Conservation (phyloP, 2,329 filamentous ascomycete species). For the Botrytis byssoidea region DNA sequence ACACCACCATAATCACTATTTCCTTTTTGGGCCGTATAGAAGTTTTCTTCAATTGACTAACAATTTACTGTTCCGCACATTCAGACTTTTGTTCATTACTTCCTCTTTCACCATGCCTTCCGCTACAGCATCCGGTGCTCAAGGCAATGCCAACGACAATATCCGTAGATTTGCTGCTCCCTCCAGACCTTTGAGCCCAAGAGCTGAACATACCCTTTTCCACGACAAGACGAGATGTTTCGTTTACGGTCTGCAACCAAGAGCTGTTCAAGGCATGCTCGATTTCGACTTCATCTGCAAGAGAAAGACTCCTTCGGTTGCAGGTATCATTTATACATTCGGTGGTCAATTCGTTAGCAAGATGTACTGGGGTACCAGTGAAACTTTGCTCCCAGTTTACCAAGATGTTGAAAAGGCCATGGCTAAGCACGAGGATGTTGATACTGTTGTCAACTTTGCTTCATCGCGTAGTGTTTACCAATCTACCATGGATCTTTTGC, state of each 20-base stretch:
- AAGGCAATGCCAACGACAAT: constrained; percentile 87
- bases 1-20: neutral
- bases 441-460: constrained; percentile 98
- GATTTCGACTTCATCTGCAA: constrained; percentile 99
- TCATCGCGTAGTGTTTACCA: constrained; percentile 98
- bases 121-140: constrained; percentile 37
- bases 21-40: constrained; percentile 6
- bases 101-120: constrained; percentile 21
- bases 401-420: constrained; percentile 90
- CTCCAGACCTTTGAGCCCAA: constrained; percentile 87
- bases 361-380: constrained; percentile 99
- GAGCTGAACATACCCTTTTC: constrained; percentile 87
- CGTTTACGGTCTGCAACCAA: constrained; percentile 97
- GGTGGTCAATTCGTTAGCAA: constrained; percentile 99
- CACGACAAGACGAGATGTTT: constrained; percentile 99
- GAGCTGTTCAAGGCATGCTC: constrained; percentile 88
- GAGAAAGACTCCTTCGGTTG: constrained; percentile 91
- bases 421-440: constrained; percentile 94
- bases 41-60: constrained; percentile 28
- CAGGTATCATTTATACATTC: constrained; percentile 99
- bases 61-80: constrained; percentile 19
- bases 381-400: constrained; percentile 98
- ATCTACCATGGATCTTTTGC: constrained; percentile 98
- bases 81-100: constrained; percentile 18
- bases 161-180: constrained; percentile 94